These are phyloP conservation scores for Moesziomyces sp. DNA, from an alignment of 1,284 basidiomycete species.

Conservation along the genomic window DNA sequence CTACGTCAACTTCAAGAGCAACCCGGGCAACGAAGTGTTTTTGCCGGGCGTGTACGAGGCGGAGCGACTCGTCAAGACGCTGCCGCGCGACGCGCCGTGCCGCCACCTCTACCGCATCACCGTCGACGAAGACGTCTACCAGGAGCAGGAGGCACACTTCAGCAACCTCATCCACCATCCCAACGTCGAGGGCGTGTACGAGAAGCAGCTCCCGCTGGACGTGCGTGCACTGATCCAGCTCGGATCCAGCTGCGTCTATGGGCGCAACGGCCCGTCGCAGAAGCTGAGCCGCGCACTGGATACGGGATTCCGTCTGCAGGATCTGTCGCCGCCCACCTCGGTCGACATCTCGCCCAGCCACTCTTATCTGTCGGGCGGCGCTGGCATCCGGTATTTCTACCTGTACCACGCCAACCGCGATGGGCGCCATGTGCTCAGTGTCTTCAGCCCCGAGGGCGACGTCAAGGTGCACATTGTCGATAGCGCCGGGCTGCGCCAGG, in stretches of 20 bases:
- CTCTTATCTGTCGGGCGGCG: constrained; percentile 81
- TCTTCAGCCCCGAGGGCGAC: constrained; percentile 79
- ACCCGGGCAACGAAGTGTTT: constrained; percentile 76
- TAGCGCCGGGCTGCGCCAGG: constrained; percentile 83
- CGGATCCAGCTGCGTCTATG: constrained; percentile 82
- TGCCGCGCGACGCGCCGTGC: constrained; percentile 83
- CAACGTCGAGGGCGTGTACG: constrained; percentile 94
- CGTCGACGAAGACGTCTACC: constrained; percentile 84
- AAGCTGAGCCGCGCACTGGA: constrained; percentile 87
- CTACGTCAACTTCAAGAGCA: constrained; percentile 86
- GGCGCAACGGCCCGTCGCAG: constrained; percentile 71
- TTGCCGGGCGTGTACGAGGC: constrained; percentile 73
- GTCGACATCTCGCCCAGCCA: constrained; percentile 61
- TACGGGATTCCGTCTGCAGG: constrained; percentile 83
- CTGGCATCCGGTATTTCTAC: constrained; percentile 83
- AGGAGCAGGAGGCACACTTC: constrained; percentile 88
- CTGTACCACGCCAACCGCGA: constrained; percentile 87
- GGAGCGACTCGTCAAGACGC: constrained; percentile 79
- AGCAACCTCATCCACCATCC: constrained; percentile 91
- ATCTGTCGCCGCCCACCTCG: constrained; percentile 71
- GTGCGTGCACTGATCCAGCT: constrained; percentile 85
- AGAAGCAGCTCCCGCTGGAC: constrained; percentile 88
- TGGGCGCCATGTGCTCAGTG: constrained; percentile 86
- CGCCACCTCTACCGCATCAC: constrained; percentile 84
- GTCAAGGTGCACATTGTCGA: constrained; percentile 84